A percentile compares a stretch with the other conserved stretches of the same genome.
Evolutionary conservation across 805 yeast genomes (phyloP).

Genomic region (Metschnikowia anglica): DNA sequence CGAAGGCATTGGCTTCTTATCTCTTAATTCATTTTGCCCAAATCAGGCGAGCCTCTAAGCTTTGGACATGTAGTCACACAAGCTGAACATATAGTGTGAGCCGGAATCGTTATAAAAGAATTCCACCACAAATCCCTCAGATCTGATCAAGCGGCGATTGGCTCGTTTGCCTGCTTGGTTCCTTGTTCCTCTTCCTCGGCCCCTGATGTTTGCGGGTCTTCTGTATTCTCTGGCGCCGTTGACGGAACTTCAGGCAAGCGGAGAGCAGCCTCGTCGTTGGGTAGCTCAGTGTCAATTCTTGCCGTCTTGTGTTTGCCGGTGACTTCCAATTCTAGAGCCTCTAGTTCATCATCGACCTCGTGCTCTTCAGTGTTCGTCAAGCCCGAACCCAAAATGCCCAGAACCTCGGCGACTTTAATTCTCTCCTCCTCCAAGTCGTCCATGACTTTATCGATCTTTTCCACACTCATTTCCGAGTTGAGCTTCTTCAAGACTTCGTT

Average conservation of each 20-base stretch:
- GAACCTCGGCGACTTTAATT: conserved; percentile 72
- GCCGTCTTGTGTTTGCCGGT: conserved; percentile 10
- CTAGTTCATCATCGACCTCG: conserved; percentile 67
- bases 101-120: too few species aligned
- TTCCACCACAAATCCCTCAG: not conserved
- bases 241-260: conserved; percentile 15
- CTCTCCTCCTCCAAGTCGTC: conserved; percentile 84
- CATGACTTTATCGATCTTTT: conserved; percentile 75
- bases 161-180: conserved; percentile 1
- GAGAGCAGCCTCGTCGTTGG: conserved; percentile 5
- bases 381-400: conserved; percentile 47
- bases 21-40: too few species aligned
- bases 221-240: conserved; percentile 13
- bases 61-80: too few species aligned
- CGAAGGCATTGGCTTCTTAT: too few species aligned
- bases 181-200: not conserved
- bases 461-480: conserved; percentile 75
- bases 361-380: conserved; percentile 50
- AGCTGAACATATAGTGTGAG: too few species aligned
- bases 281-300: not conserved
- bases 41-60: too few species aligned
- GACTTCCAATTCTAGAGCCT: conserved; percentile 48
- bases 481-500: conserved; percentile 70
- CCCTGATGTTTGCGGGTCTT: conserved; percentile 11
- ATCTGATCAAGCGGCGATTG: conserved; percentile 6